Conservation (phyloP, 129 eudicot genomes). For the Saposhnikovia divaricata region DNA sequence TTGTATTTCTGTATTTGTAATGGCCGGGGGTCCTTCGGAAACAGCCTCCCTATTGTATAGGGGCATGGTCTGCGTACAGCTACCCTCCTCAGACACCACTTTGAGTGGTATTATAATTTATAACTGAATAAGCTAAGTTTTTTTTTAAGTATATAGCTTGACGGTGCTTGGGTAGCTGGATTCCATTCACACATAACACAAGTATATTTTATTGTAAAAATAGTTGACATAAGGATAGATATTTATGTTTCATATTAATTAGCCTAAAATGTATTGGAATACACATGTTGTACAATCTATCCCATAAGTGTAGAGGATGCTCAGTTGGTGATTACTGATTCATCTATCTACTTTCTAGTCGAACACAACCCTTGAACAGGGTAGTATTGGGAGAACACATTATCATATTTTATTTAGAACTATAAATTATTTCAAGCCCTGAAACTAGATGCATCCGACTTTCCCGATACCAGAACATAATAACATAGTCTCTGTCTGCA, state of each 20-base stretch:
- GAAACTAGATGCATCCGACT: too few species aligned
- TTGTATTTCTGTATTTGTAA: too few species aligned
- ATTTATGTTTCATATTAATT: not conserved
- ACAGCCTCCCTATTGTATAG: too few species aligned
- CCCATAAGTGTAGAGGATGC: not conserved
- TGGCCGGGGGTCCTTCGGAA: too few species aligned
- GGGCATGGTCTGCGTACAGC: too few species aligned
- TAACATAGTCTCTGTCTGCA: too few species aligned
- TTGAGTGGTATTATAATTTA: too few species aligned
- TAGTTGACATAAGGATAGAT: not conserved
- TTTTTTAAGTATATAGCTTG: not conserved
- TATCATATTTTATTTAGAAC: too few species aligned
- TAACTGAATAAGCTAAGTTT: too few species aligned
- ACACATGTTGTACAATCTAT: too few species aligned
- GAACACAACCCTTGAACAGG: not conserved
- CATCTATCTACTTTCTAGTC: not conserved
- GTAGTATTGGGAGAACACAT: not conserved
- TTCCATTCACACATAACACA: not conserved
- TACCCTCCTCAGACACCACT: too few species aligned
- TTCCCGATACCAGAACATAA: too few species aligned
- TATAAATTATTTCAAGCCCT: not conserved
- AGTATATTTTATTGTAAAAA: not conserved
- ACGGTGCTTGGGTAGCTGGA: conserved; percentile 6
- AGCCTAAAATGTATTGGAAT: not conserved
- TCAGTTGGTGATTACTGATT: not conserved